Base-by-base conservation (phyloP, 2,329 filamentous ascomycete species). In the Talaromyces sp. region DNA sequence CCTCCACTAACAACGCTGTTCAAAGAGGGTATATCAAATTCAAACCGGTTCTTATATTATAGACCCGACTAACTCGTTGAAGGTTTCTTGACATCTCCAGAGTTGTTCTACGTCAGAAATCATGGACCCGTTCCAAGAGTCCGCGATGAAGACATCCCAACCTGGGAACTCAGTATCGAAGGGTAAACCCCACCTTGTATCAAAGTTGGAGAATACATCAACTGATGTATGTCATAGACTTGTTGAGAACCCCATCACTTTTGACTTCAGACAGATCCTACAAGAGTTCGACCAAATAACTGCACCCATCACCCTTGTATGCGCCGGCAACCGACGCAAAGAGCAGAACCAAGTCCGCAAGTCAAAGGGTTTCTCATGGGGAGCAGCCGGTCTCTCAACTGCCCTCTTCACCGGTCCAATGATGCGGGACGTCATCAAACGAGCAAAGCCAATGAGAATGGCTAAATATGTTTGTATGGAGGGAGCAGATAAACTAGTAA, bases 341-440 rank as follows among this genome's bases (percentile, higher is more conserved):
- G 93, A 97, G 78, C 93, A 97, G 74, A 97, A 97, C 70, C 84
- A 92, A 60, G 91, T 97, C 3, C 85, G 92, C 16, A 97, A 97
- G 76, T 92, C 91, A 1, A 96, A 97, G 72, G 93, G 93, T 0
- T 97, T 97, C 79, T 96, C 92, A 2, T 97, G 93, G 93, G 93
- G 93, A 41, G 84, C 93, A 0, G 93, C 91, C 3, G 93, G 93
- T 27, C 76, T 97, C 6, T 96, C 92, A 0, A 97, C 92, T 0
- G 92, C 92, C 0, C 80, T 97, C 0, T 97, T 91, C 84, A 97
- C 93, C 0, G 93, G 93, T 24, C 90, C 93, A 0, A 81, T 89
- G 47, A 87, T 97, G 76, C 83, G 83, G 1, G 89, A 94, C 67
- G 78, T 97, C 3, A 81, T 97, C 16, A 83, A 82, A 65, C 83